Percentiles rank a stretch among this genome's conserved stretches.
These are phyloP conservation scores for Lentinula sp. DNA, from an alignment of 768 basidiomycete species.

Conservation along the genomic window DNA sequence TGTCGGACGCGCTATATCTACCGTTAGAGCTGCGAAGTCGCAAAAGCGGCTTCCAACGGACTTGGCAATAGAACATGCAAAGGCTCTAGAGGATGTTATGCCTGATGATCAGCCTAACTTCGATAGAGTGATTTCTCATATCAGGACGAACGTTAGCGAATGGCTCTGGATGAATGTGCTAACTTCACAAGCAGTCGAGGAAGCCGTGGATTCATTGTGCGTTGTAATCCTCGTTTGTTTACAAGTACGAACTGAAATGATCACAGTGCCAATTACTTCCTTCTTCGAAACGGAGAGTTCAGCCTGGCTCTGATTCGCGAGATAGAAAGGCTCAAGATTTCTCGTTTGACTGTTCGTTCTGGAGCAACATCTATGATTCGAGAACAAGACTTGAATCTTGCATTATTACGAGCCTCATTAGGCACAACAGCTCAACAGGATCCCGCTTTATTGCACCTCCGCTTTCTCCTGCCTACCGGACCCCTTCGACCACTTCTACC, in stretches of 20 bases:
- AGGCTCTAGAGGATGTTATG: slow-evolving; percentile 56
- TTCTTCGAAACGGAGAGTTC: slow-evolving; percentile 86
- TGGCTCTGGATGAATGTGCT: slow-evolving; percentile 92
- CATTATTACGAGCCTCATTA: slow-evolving; percentile 79
- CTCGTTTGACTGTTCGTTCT: slow-evolving; percentile 63
- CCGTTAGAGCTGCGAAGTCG: slow-evolving; percentile 75
- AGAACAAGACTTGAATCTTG: slow-evolving; percentile 86
- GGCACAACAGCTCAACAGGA: slow-evolving; percentile 89
- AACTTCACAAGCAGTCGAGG: slow-evolving; percentile 76
- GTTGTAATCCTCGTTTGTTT: slow-evolving; percentile 18
- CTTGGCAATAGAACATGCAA: slow-evolving; percentile 60
- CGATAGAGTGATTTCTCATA: slow-evolving; percentile 65
- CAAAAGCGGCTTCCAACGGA: slow-evolving; percentile 69
- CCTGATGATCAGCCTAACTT: slow-evolving; percentile 75
- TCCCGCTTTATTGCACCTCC: slow-evolving; percentile 63
- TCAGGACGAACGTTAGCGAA: slow-evolving; percentile 80
- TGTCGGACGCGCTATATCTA: slow-evolving; percentile 82
- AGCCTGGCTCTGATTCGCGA: slow-evolving; percentile 79
- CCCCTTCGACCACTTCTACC: slow-evolving; percentile 79
- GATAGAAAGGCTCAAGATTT: slow-evolving; percentile 76
- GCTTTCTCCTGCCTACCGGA: slow-evolving; percentile 74
- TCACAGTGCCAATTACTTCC: slow-evolving; percentile 80
- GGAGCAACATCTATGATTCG: slow-evolving; percentile 72
- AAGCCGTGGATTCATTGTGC: slow-evolving; percentile 80
- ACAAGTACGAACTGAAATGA: slow-evolving; percentile 10